These are phyloP conservation scores for Viola odorata DNA, from an alignment of 345 rosid genomes.

Conservation along the genomic window DNA sequence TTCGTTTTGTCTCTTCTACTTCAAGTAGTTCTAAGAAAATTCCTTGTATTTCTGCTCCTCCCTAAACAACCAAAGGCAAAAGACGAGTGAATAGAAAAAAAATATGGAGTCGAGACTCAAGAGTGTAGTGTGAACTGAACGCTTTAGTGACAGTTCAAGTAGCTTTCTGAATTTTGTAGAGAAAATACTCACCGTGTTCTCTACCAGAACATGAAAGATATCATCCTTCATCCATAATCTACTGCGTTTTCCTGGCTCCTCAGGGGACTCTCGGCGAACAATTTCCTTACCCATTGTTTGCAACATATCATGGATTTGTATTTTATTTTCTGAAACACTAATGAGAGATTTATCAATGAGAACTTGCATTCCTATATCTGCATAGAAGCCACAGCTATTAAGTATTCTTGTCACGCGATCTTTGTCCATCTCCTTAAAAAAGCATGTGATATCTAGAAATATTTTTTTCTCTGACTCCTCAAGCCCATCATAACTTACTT, in stretches of 20 bases:
- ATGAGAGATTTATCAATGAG: conserved; percentile 10
- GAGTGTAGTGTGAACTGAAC: neutral
- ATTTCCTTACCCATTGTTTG: conserved; percentile 3
- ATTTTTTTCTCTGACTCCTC: conserved; percentile 4
- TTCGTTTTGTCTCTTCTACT: conserved; percentile 16
- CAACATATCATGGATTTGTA: conserved; percentile 8
- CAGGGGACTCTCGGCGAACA: conserved; percentile 1
- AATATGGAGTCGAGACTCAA: neutral
- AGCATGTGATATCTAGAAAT: conserved; percentile 12
- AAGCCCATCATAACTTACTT: conserved; percentile 7
- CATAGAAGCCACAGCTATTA: neutral
- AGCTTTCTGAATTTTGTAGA: neutral
- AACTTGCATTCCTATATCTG: neutral
- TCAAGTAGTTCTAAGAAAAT: conserved; percentile 14
- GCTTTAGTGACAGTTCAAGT: neutral
- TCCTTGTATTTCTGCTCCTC: conserved; percentile 28
- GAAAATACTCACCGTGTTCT: neutral
- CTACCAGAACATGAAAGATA: neutral
- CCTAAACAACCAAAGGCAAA: conserved; percentile 14
- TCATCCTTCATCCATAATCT: neutral
- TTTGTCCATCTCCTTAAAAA: conserved; percentile 1
- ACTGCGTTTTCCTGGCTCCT: conserved; percentile 8
- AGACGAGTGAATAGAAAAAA: neutral
- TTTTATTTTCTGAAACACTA: neutral
- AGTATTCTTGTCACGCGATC: conserved; percentile 2